phyloP scores from a whole-genome alignment of 306 rosid genomes.

The Quercus engelmannii region DNA sequence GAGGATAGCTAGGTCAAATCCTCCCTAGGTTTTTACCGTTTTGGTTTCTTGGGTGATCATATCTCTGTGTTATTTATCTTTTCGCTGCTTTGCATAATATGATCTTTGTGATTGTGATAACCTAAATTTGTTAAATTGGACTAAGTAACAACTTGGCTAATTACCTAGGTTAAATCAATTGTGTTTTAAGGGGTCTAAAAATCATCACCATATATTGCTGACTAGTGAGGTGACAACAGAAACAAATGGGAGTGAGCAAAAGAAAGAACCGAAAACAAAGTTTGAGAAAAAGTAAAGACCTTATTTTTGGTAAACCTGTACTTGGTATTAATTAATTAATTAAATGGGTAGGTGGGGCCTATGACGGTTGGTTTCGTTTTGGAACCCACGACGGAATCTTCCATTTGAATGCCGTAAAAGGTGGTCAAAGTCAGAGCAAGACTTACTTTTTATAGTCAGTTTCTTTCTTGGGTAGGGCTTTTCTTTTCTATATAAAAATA shows the following conservation, averaged over 20 bases:
- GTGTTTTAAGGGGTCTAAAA: no score
- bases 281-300: background rate
- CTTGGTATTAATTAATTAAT: background rate
- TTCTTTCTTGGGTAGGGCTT: background rate
- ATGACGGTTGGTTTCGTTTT: background rate
- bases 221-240: background rate
- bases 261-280: background rate
- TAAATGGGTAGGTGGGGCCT: background rate
- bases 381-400: background rate
- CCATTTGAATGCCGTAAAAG: background rate
- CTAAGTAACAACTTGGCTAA: no score
- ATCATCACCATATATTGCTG: no score
- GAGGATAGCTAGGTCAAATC: no score
- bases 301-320: no score
- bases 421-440: background rate
- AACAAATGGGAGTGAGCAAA: background rate
- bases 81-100: no score
- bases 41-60: no score
- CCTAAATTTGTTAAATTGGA: no score
- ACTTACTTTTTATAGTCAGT: background rate
- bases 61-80: no score
- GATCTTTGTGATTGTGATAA: no score
- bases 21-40: no score
- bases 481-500: background rate
- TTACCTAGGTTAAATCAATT: no score